Conservation (phyloP, 768 basidiomycete species). For the Boletus reticulatus region DNA sequence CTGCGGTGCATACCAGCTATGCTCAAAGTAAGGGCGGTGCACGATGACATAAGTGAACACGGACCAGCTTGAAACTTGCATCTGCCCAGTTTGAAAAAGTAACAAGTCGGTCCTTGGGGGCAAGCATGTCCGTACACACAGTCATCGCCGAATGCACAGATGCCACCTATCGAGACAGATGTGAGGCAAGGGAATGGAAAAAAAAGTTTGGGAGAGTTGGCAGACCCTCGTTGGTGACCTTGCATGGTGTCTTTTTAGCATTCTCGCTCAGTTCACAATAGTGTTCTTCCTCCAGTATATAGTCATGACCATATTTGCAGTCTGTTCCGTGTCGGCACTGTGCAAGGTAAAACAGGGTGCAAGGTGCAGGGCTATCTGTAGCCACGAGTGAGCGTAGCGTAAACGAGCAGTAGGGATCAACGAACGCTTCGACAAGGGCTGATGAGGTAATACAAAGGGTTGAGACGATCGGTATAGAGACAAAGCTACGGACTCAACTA, state of each 20-base stretch:
- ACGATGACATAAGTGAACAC: constrained; percentile 21
- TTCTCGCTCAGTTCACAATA: constrained; percentile 51
- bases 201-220: background rate
- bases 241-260: constrained; percentile 63
- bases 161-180: constrained; percentile 40
- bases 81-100: constrained; percentile 49
- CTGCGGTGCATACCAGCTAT: constrained; percentile 42
- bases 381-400: background rate
- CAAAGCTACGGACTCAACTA: constrained; percentile 40
- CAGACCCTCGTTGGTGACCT: constrained; percentile 55
- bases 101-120: constrained; percentile 50
- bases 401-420: constrained; percentile 16
- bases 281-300: constrained; percentile 52
- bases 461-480: constrained; percentile 15
- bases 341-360: constrained; percentile 63
- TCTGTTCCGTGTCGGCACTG: constrained; percentile 56
- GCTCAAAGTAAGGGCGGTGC: constrained; percentile 8
- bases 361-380: constrained; percentile 59
- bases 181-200: background rate
- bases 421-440: constrained; percentile 65
- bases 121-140: constrained; percentile 45
- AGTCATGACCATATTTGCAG: constrained; percentile 65
- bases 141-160: constrained; percentile 56
- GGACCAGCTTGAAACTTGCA: constrained; percentile 65
- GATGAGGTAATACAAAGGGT: constrained; percentile 9